Evolutionary conservation across 768 basidiomycete genomes (phyloP), one percentile per base, ranked within the genome.

Genomic region (Pleurotus cornucopiae): DNA sequence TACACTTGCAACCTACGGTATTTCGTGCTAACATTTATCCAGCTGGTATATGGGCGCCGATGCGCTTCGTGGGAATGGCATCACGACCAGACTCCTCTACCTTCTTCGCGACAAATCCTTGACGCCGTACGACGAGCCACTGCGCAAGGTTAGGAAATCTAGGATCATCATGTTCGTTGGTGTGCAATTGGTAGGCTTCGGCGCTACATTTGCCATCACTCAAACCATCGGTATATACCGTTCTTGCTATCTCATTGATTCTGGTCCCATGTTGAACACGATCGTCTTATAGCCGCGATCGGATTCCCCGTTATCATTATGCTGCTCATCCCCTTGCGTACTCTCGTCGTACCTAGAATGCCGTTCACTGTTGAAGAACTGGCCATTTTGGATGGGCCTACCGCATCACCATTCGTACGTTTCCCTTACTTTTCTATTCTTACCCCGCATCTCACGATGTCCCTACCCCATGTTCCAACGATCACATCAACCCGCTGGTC

Each of bases 11-110:
- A 11, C 21, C 2, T 20, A 39, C 39, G 41, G 30, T 41, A 20
- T 34, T 21, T 38, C 23, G n/a, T 25, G 26, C 37, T 16, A 7
- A 11, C 4, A 46, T 20, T 14, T 46, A 20, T 46, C 5, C 54
- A 89, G 88, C 69, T 94, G 92, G 92, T 94, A 85, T 67, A 96
- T 98, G 91, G 94, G 94, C 12, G 80, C 80, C 34, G 89, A 90
- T 56, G 90, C 91, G 0, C 78, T 98, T 12, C 79, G 78, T 13
- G 82, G 79, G 6, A 95, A 92, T 57, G 91, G 91, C 2, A 91
- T 98, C 55, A 91, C 91, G 0, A 75, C 76, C 58, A 92, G 90
- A 66, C 73, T 95, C 3, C 75, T 91, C 13, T 95, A 85, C 68
- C 83, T 96, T 57, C 69, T 95, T 30, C 80, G 82, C 55, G 94